Conservation (phyloP, 2,329 filamentous ascomycete genomes). For the Botrytis sinoallii region DNA sequence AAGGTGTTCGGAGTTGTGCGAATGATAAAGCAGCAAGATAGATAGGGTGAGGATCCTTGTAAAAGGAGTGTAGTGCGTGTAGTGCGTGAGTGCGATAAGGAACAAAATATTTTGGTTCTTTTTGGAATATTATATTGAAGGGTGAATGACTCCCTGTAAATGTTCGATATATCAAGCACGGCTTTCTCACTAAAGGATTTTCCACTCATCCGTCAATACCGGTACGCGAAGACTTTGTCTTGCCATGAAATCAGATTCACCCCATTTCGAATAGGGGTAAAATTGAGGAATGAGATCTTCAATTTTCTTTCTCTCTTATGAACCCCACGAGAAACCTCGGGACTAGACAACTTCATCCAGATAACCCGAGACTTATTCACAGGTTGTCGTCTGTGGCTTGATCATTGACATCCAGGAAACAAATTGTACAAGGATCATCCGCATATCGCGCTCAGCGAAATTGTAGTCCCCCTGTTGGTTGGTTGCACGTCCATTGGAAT, state of each 20-base stretch:
- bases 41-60: background rate
- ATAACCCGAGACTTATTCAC: constrained; percentile 1
- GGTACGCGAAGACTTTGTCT: background rate
- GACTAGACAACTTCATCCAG: constrained; percentile 4
- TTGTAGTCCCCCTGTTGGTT: background rate
- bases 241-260: background rate
- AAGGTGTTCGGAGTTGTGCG: background rate
- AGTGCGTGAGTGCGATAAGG: constrained; percentile 1
- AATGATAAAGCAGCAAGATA: constrained; percentile 4
- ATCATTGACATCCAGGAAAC: background rate
- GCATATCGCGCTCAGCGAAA: constrained; percentile 10
- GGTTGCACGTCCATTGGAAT: constrained; percentile 3
- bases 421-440: background rate
- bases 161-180: background rate
- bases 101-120: background rate
- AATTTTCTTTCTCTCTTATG: background rate
- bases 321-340: background rate
- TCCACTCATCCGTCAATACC: background rate
- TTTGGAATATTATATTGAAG: background rate
- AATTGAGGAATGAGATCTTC: background rate
- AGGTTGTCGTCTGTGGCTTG: constrained; percentile 4
- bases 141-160: background rate
- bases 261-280: background rate
- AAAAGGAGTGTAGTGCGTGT: background rate
- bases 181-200: background rate